Evolutionary conservation across 148 eudicot species (phyloP).

Genomic region (Heliamphora exappendiculata): DNA sequence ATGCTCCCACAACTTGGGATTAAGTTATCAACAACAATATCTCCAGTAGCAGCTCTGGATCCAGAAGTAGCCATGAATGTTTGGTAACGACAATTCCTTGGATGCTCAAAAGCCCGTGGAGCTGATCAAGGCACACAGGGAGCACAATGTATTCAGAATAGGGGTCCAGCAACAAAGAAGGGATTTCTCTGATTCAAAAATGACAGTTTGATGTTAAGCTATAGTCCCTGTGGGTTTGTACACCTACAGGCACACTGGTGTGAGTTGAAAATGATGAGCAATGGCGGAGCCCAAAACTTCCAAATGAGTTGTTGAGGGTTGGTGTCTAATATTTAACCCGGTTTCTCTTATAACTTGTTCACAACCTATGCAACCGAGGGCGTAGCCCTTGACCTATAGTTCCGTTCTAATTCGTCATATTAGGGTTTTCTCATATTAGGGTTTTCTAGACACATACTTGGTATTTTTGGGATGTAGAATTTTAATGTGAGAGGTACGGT

Average conservation of each 20-base stretch:
- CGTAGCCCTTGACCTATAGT: too few relatives aligned
- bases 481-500: too few relatives aligned
- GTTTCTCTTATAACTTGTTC: too few relatives aligned
- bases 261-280: neutral
- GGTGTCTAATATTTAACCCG: too few relatives aligned
- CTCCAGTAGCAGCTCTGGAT: constrained; percentile 47
- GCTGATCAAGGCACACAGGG: constrained; percentile 5
- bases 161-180: neutral
- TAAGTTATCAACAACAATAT: constrained; percentile 43
- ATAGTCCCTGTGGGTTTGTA: neutral
- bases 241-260: neutral
- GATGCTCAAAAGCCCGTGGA: neutral
- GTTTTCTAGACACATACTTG: too few relatives aligned
- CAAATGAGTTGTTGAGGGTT: too few relatives aligned
- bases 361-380: too few relatives aligned
- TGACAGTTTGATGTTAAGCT: neutral
- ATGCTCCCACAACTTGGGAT: constrained; percentile 36
- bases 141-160: neutral
- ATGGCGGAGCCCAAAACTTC: neutral
- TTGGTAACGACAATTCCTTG: constrained; percentile 11
- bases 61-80: constrained; percentile 57
- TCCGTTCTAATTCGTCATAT: too few relatives aligned
- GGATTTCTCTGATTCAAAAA: constrained; percentile 2
- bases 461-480: too few relatives aligned
- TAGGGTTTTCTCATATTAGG: too few relatives aligned